Base-by-base conservation (phyloP, 2,329 filamentous ascomycete species). In the Escovopsis weberi region DNA sequence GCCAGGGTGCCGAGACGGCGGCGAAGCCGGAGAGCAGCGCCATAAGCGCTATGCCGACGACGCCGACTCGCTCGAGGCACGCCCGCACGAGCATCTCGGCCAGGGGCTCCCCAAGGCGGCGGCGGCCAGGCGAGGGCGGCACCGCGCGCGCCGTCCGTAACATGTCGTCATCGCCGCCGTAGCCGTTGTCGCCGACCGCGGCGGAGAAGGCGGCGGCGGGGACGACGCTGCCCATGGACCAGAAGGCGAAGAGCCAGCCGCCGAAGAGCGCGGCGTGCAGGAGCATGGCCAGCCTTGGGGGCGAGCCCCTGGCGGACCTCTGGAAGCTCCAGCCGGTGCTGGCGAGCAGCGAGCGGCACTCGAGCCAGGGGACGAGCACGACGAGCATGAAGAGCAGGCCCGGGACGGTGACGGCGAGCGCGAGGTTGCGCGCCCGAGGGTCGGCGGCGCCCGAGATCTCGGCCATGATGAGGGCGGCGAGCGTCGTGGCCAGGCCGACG, bases 11-110 rank as follows among this genome's bases (percentile, higher is more conserved):
- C 23, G 83, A 88, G 32, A 93, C 82, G n/a, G 85, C 85, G 6
- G 86, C 86, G 53, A 93, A 94, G 0, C 86, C 86, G 6, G 85
- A 85, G n/a, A 94, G 67, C 12, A 88, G 71, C 12, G 85, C 86
- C 85, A 94, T 93, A 42, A 91, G 64, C 39, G 82, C 80, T 43
- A 91, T 86, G 4, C 86, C 86, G 48, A 93, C 85, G 35, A 94
- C 80, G 11, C 85, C 86, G 26, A 94, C 78, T 37, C 86, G 63
- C 57, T 80, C 75, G 33, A 81, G 62, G 49, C 75, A 80, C 8
- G 70, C 75, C 37, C 70, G 62, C 12, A 67, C 67, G 39, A 75
- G 52, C 6, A 51, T 54, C 41, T 61, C 59, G 36, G 64, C 34
- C 33, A 38, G 6, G 6, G 15, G 37, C 23, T 37, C 38, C 23